phyloP scores from a whole-genome alignment of 345 rosid species.

The Dipteronia dyeriana region DNA sequence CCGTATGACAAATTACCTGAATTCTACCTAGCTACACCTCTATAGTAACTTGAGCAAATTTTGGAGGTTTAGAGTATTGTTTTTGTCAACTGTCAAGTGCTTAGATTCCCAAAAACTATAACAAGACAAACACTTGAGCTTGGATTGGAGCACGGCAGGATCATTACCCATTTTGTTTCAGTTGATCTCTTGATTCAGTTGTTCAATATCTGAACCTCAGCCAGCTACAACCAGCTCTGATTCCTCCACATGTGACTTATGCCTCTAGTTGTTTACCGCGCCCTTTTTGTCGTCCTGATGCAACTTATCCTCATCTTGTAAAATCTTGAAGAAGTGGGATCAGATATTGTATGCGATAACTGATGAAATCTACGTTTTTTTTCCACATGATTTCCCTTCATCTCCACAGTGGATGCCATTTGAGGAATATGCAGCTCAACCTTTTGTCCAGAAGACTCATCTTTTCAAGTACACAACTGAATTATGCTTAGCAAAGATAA shows the following conservation, averaged over 20 bases:
- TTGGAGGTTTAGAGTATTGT: not conserved
- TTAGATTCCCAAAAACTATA: not conserved
- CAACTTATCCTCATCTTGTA: not conserved
- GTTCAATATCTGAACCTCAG: too few species aligned
- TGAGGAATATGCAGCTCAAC: constrained; percentile 77
- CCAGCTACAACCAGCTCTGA: too few species aligned
- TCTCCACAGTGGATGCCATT: constrained; percentile 68
- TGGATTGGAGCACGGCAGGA: not conserved
- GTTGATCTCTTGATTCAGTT: too few species aligned
- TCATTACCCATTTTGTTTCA: not conserved
- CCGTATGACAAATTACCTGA: not conserved
- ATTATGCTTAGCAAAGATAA: constrained; percentile 54
- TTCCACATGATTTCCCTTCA: not conserved
- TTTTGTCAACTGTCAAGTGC: not conserved
- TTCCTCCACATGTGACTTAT: too few species aligned
- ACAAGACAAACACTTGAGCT: not conserved
- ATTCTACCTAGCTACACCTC: not conserved
- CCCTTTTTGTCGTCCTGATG: not conserved
- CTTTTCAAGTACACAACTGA: constrained; percentile 43
- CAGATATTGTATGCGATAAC: not conserved
- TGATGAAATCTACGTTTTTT: not conserved
- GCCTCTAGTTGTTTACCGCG: too few species aligned
- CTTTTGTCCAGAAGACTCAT: constrained; percentile 48
- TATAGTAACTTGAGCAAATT: not conserved
- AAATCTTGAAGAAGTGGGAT: constrained; percentile 1